Evolutionary conservation across 2,329 filamentous ascomycete species (phyloP).

Genomic region (Aspergillus latus): DNA sequence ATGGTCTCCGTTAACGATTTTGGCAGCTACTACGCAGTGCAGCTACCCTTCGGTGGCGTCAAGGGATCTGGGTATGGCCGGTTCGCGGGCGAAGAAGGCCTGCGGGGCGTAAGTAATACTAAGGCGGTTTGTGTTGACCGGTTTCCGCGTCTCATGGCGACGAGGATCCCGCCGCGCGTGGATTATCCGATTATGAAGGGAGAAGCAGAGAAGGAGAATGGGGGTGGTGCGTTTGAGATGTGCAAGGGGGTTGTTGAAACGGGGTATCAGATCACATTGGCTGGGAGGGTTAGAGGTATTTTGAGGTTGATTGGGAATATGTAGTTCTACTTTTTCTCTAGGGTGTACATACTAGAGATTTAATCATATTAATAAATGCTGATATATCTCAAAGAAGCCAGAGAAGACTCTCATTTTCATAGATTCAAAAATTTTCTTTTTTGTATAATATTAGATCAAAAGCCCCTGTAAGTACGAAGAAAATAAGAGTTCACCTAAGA

Average conservation of each 20-base stretch:
- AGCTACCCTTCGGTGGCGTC: constrained; percentile 91
- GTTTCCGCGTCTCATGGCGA: constrained; percentile 58
- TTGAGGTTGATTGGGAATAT: constrained; percentile 40
- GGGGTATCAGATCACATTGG: constrained; percentile 47
- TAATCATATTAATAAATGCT: neutral
- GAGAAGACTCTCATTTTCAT: neutral
- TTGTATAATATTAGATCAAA: too few species aligned
- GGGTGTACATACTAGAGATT: neutral
- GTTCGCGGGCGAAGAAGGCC: constrained; percentile 86
- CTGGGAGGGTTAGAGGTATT: constrained; percentile 41
- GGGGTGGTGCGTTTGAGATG: constrained; percentile 62
- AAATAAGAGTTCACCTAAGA: constrained; percentile 10
- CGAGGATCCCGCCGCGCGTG: constrained; percentile 75
- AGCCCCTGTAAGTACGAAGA: too few species aligned
- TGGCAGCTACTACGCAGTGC: constrained; percentile 86
- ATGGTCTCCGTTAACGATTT: constrained; percentile 98
- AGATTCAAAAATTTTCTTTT: too few species aligned
- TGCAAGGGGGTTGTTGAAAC: constrained; percentile 47
- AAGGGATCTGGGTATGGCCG: constrained; percentile 86
- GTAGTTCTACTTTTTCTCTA: constrained; percentile 20
- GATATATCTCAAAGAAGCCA: neutral
- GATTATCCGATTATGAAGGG: constrained; percentile 76
- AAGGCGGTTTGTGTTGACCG: constrained; percentile 84
- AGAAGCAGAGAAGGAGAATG: constrained; percentile 51
- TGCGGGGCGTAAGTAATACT: constrained; percentile 79